These are phyloP conservation scores for Candida nitratophila DNA, from an alignment of 805 yeast species.

Conservation along the genomic window DNA sequence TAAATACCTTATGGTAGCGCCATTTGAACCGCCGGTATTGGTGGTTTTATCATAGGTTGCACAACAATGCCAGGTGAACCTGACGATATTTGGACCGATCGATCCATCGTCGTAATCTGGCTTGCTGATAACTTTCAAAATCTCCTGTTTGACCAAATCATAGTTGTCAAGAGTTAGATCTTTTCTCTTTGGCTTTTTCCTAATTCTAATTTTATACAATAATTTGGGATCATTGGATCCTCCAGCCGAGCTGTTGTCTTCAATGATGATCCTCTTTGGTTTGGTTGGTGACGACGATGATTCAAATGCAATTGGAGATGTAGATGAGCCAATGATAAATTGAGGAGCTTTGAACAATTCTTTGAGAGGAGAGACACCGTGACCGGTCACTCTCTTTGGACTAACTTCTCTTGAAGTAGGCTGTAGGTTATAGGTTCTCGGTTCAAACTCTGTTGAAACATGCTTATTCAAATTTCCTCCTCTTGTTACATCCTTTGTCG, in stretches of 20 bases:
- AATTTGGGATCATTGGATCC: constrained; percentile 2
- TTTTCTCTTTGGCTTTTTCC: constrained; percentile 12
- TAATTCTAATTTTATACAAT: constrained; percentile 21
- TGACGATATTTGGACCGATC: constrained; percentile 71
- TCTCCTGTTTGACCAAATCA: constrained; percentile 29
- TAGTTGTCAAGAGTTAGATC: constrained; percentile 23
- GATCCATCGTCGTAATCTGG: constrained; percentile 56
- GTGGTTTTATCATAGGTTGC: constrained; percentile 66
- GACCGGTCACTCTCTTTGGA: too few species aligned
- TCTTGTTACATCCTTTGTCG: neutral
- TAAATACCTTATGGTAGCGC: constrained; percentile 54
- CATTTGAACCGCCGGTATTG: constrained; percentile 58
- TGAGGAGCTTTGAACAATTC: neutral
- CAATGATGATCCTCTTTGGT: neutral
- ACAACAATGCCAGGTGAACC: constrained; percentile 82
- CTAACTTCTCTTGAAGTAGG: neutral
- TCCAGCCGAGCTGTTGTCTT: neutral
- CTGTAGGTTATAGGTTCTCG: neutral
- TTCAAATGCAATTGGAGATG: neutral
- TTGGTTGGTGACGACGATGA: neutral
- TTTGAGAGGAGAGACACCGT: neutral
- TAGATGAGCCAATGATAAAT: neutral
- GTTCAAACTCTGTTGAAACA: neutral
- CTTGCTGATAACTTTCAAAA: constrained; percentile 24
- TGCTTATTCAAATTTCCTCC: neutral